Percentiles rank a stretch among this genome's conserved stretches.
Evolutionary conservation across 2,329 filamentous ascomycete species (phyloP).

Genomic region (Fusarium mangiferae): DNA sequence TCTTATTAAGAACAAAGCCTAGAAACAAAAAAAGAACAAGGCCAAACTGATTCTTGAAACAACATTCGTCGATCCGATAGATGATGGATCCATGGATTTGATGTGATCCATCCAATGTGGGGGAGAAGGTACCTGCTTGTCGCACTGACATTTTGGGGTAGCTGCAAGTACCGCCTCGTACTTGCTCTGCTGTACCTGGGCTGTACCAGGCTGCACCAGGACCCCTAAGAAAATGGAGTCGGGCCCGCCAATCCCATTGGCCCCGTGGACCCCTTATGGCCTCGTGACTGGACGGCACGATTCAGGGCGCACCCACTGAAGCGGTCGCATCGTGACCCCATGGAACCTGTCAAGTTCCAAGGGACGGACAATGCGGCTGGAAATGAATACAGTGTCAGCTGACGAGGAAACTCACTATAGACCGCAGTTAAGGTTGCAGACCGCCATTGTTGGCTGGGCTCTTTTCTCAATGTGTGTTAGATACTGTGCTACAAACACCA

Average conservation of each 20-base stretch:
- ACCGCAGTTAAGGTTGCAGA: constrained; percentile 17
- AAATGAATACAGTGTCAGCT: constrained; percentile 35
- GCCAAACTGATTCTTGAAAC: constrained; percentile 11
- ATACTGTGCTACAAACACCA: constrained; percentile 13
- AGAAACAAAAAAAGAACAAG: constrained; percentile 22
- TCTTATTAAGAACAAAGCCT: constrained; percentile 12
- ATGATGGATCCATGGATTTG: constrained; percentile 22
- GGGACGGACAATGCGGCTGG: background rate
- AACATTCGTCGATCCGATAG: constrained; percentile 29
- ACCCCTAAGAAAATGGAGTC: constrained; percentile 25
- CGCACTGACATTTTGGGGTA: constrained; percentile 13
- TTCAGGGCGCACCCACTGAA: constrained; percentile 30
- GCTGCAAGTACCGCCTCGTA: constrained; percentile 11
- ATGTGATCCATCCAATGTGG: constrained; percentile 22
- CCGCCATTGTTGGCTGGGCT: constrained; percentile 24
- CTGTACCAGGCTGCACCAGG: background rate
- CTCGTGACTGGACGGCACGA: constrained; percentile 43
- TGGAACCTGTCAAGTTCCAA: constrained; percentile 24
- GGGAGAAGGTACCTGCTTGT: constrained; percentile 11
- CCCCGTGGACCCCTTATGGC: constrained; percentile 41
- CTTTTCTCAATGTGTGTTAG: background rate
- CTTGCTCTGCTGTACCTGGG: constrained; percentile 11
- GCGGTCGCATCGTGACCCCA: constrained; percentile 34
- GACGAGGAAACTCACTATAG: constrained; percentile 21
- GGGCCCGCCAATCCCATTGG: constrained; percentile 40